Conservation (phyloP, 2,329 filamentous ascomycete genomes). For the Lojkania enalia region DNA sequence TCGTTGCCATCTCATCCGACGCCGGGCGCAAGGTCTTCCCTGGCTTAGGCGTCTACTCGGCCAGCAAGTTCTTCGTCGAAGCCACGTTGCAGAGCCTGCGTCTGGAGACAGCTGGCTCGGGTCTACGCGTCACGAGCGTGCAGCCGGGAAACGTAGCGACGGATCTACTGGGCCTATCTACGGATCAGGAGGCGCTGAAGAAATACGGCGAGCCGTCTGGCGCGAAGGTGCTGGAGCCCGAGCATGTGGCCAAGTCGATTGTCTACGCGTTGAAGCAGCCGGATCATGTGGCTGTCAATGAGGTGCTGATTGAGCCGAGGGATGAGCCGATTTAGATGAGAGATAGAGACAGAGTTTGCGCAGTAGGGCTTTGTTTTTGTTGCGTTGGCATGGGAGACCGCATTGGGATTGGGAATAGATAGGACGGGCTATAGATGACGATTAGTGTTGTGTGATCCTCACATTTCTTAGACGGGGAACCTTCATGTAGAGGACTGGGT, state of each 20-base stretch:
- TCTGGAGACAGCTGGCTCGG: slow-evolving; percentile 74
- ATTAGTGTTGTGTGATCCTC: too few relatives aligned
- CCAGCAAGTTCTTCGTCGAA: slow-evolving; percentile 84
- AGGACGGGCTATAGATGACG: too few relatives aligned
- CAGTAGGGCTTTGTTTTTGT: too few relatives aligned
- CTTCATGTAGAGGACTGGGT: too few relatives aligned
- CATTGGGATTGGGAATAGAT: too few relatives aligned
- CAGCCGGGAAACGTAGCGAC: slow-evolving; percentile 79
- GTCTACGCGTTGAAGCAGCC: slow-evolving; percentile 76
- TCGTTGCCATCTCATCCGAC: slow-evolving; percentile 81
- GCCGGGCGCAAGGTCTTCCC: slow-evolving; percentile 82
- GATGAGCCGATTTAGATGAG: slow-evolving; percentile 46
- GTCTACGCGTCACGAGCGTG: slow-evolving; percentile 71
- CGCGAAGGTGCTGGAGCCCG: slow-evolving; percentile 72
- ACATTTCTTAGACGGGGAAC: too few relatives aligned
- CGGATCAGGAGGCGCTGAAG: slow-evolving; percentile 74
- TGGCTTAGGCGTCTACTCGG: slow-evolving; percentile 79
- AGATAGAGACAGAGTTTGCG: too few relatives aligned
- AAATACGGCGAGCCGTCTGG: slow-evolving; percentile 77
- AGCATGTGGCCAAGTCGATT: slow-evolving; percentile 73
- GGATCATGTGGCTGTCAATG: slow-evolving; percentile 75
- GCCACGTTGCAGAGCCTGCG: slow-evolving; percentile 75
- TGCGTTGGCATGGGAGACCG: too few relatives aligned
- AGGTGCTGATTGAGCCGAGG: slow-evolving; percentile 65
- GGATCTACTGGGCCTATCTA: slow-evolving; percentile 73